Evolutionary conservation across 2,329 filamentous ascomycete species (phyloP).

Genomic region (Monosporascus ibericus): DNA sequence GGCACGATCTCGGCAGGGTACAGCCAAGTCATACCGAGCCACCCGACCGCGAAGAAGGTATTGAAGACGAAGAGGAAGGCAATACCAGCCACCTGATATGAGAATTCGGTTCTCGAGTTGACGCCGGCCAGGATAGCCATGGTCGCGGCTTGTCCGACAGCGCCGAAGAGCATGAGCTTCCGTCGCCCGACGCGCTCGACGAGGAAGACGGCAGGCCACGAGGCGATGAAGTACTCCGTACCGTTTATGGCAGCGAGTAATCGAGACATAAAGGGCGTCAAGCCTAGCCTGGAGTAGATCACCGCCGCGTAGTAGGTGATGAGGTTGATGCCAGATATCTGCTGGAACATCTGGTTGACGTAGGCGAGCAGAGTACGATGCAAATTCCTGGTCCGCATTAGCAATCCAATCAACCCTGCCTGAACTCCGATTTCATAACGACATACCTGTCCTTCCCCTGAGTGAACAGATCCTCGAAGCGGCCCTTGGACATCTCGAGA

Average conservation of each 20-base stretch:
- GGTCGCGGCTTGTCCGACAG: conserved; percentile 54
- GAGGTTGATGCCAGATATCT: conserved; percentile 37
- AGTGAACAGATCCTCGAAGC: conserved; percentile 52
- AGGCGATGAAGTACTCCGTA: conserved; percentile 45
- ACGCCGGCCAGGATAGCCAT: conserved; percentile 57
- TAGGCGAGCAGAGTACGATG: conserved; percentile 50
- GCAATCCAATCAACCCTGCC: not conserved
- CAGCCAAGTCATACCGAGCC: conserved; percentile 52
- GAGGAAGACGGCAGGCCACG: conserved; percentile 54
- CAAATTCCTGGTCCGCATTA: conserved; percentile 32
- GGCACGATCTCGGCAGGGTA: conserved; percentile 53
- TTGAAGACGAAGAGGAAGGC: conserved; percentile 46
- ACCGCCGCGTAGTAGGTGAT: conserved; percentile 42
- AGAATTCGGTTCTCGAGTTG: conserved; percentile 23
- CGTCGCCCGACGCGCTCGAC: conserved; percentile 63
- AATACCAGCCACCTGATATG: conserved; percentile 24
- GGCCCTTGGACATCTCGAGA: conserved; percentile 52
- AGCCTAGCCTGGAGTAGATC: conserved; percentile 44
- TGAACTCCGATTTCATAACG: not conserved
- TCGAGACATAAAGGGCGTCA: conserved; percentile 48
- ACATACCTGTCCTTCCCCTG: conserved; percentile 44
- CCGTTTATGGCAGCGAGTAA: conserved; percentile 49
- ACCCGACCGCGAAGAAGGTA: conserved; percentile 46
- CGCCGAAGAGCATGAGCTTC: conserved; percentile 66
- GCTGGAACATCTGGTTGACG: conserved; percentile 53